phyloP scores from a whole-genome alignment of 352 stramenopile species.

The Pseudoperonospora humuli region DNA sequence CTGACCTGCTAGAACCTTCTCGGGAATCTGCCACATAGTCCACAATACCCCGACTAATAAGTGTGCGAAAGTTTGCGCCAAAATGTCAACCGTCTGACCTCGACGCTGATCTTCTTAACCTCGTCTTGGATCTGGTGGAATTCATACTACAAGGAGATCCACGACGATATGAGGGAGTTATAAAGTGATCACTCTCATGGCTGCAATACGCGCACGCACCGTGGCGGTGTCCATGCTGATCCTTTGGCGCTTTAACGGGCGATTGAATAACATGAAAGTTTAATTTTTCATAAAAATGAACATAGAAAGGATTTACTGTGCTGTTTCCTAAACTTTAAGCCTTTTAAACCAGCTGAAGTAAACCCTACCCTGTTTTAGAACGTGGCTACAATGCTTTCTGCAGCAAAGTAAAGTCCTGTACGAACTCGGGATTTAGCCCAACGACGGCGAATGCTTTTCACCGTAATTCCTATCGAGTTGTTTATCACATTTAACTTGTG shows the following conservation, averaged over 20 bases:
- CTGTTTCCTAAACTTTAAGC: no score
- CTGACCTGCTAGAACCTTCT: slow-evolving; percentile 53
- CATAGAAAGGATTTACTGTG: no score
- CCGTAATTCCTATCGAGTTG: no score
- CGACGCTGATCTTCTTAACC: slow-evolving; percentile 79
- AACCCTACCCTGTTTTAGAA: no score
- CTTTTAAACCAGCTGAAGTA: no score
- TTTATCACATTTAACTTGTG: no score
- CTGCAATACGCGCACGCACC: slow-evolving; percentile 23
- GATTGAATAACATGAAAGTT: slow-evolving; percentile 26
- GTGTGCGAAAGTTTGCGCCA: background rate
- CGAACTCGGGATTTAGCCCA: no score
- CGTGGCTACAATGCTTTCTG: no score
- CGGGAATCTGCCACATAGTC: slow-evolving; percentile 43
- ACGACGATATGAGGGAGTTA: background rate
- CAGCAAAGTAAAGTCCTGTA: no score
- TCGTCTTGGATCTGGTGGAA: slow-evolving; percentile 82
- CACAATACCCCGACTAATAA: background rate
- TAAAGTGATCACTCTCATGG: background rate
- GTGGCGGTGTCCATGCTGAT: slow-evolving; percentile 50
- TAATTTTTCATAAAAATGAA: no score
- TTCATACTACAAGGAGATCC: slow-evolving; percentile 46
- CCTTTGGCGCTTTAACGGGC: slow-evolving; percentile 28
- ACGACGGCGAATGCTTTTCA: no score
- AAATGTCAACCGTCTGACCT: slow-evolving; percentile 30